These are phyloP conservation scores for Skeletonema grethae DNA, from an alignment of 108 stramenopile species.

Conservation along the genomic window DNA sequence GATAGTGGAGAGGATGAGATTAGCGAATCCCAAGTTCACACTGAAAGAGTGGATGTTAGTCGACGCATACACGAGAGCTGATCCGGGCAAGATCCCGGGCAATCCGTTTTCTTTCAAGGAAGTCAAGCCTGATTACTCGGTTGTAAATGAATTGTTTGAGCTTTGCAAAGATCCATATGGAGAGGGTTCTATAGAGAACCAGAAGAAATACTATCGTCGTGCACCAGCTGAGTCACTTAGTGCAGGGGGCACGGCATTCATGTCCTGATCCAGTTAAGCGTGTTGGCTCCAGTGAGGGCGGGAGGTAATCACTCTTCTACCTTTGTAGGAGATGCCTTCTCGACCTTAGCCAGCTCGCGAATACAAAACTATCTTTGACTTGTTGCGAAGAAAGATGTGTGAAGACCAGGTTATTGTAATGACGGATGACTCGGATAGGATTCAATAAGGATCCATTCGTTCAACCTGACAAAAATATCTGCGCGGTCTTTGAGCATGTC, in stretches of 20 bases:
- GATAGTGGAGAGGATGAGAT: conserved; percentile 58
- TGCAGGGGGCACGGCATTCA: conserved; percentile 85
- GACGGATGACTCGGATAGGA: conserved; percentile 30
- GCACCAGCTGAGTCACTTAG: conserved; percentile 66
- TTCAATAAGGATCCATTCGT: conserved; percentile 15
- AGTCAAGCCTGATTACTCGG: conserved; percentile 57
- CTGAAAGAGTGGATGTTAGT: conserved; percentile 89
- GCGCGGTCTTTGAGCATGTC: background rate
- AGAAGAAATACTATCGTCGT: conserved; percentile 67
- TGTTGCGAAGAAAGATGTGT: background rate
- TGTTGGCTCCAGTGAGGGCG: conserved; percentile 15
- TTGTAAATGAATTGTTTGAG: conserved; percentile 64
- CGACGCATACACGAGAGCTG: conserved; percentile 82
- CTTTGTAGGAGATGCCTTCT: background rate
- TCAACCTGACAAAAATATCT: conserved; percentile 35
- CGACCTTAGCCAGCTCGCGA: conserved; percentile 29
- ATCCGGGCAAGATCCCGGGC: conserved; percentile 23
- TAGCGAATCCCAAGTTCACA: conserved; percentile 78
- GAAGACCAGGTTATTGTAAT: conserved; percentile 29
- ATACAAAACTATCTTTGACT: conserved; percentile 14
- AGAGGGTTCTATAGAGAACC: conserved; percentile 63
- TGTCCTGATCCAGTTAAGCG: conserved; percentile 84
- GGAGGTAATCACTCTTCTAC: background rate
- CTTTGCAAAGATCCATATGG: conserved; percentile 73
- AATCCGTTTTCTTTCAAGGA: conserved; percentile 19